Conservation (phyloP, 331 rosid genomes). For the Quercus tomentella region DNA sequence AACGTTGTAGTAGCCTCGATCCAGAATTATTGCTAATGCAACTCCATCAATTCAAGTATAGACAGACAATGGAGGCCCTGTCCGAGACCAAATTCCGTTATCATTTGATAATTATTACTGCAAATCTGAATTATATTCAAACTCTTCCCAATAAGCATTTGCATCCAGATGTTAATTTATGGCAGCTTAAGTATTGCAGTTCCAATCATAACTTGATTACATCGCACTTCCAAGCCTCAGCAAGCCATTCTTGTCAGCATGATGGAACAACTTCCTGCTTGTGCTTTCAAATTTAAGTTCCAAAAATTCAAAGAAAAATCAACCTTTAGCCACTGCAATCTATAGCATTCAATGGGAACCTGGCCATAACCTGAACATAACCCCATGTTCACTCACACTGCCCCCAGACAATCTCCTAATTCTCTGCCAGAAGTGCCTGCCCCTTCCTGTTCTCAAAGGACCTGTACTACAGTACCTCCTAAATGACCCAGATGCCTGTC, state of each 20-base stretch:
- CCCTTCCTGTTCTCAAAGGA: conserved; percentile 56
- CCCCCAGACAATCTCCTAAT: conserved; percentile 65
- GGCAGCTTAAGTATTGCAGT: conserved; percentile 18
- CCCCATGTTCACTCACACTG: conserved; percentile 74
- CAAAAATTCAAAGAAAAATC: background rate
- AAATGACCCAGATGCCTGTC: conserved; percentile 49
- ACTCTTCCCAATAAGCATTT: conserved; percentile 12
- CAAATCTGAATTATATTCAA: conserved; percentile 12
- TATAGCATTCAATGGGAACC: conserved; percentile 26
- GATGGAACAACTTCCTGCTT: background rate
- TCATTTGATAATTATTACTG: background rate
- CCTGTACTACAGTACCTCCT: conserved; percentile 75
- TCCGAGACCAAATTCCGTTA: conserved; percentile 8
- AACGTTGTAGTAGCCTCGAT: conserved; percentile 6
- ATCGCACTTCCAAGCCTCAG: conserved; percentile 23
- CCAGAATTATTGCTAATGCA: conserved; percentile 10
- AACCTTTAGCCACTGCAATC: background rate
- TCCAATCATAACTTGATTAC: conserved; percentile 28
- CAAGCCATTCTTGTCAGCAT: background rate
- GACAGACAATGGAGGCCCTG: background rate
- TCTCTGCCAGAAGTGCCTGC: conserved; percentile 60
- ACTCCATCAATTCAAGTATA: background rate
- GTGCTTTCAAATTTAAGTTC: background rate
- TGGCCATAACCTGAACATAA: conserved; percentile 45
- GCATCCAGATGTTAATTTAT: conserved; percentile 10